These are phyloP conservation scores for Akanthomyces muscarius DNA, from an alignment of 2,329 filamentous ascomycete species.

Conservation along the genomic window DNA sequence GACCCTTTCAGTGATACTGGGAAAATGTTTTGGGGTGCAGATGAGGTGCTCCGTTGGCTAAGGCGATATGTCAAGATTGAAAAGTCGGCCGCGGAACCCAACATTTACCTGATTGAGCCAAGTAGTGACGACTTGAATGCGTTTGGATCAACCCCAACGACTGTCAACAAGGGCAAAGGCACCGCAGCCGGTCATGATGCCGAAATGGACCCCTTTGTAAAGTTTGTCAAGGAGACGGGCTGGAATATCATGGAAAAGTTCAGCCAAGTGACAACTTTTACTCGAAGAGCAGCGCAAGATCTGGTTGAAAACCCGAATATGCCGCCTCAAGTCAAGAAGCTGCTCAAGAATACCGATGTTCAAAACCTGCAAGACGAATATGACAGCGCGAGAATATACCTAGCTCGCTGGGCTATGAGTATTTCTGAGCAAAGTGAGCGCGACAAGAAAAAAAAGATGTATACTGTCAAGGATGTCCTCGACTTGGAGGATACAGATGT, in stretches of 20 bases:
- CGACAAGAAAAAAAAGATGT: conserved; percentile 80
- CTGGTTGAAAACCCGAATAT: conserved; percentile 87
- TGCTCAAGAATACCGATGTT: conserved; percentile 89
- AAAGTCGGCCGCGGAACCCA: conserved; percentile 79
- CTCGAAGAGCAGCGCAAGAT: conserved; percentile 83
- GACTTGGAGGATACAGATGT: conserved; percentile 93
- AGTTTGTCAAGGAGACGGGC: conserved; percentile 87
- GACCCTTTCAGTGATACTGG: conserved; percentile 84
- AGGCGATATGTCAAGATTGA: conserved; percentile 80
- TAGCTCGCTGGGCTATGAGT: conserved; percentile 97
- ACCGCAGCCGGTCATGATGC: conserved; percentile 53
- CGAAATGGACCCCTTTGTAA: conserved; percentile 87
- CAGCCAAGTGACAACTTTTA: conserved; percentile 96
- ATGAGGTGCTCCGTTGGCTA: conserved; percentile 90
- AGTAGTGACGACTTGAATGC: conserved; percentile 76
- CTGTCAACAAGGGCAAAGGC: conserved; percentile 31
- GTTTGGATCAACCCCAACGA: conserved; percentile 64
- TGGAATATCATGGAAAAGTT: conserved; percentile 98
- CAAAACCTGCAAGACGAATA: conserved; percentile 96
- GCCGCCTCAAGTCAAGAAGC: conserved; percentile 77
- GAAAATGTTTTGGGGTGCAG: conserved; percentile 94
- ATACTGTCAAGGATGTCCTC: conserved; percentile 87
- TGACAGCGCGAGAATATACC: conserved; percentile 89
- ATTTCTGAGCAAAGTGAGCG: conserved; percentile 95
- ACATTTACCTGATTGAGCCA: conserved; percentile 87